Percentiles rank a stretch among this genome's conserved stretches.
phyloP scores from a whole-genome alignment of 2,329 filamentous ascomycete species.

The Venturia carpophila region DNA sequence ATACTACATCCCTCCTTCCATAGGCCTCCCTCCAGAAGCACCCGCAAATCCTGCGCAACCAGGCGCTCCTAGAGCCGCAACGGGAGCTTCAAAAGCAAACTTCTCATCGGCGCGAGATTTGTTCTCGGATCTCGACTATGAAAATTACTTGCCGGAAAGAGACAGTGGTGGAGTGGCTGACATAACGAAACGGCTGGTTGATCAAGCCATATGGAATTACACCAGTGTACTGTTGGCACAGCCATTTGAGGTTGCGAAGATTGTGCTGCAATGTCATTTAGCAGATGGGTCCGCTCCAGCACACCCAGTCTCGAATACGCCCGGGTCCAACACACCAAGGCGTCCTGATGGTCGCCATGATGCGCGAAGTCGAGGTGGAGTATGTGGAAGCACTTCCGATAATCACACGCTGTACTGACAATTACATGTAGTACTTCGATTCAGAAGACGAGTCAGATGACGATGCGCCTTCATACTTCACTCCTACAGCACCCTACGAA shows the following conservation, averaged over 20 bases:
- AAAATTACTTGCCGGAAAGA: constrained; percentile 74
- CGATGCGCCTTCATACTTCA: constrained; percentile 67
- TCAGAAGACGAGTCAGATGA: constrained; percentile 57
- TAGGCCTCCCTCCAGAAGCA: constrained; percentile 43
- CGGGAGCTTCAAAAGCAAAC: constrained; percentile 12
- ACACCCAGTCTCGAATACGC: constrained; percentile 21
- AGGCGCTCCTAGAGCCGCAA: constrained; percentile 28
- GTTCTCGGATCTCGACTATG: constrained; percentile 85
- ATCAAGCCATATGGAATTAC: constrained; percentile 88
- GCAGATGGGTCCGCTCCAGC: constrained; percentile 28
- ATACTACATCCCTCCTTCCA: constrained; percentile 64
- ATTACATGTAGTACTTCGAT: constrained; percentile 8
- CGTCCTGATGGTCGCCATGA: neutral
- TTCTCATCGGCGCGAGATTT: constrained; percentile 66
- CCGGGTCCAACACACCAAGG: constrained; percentile 20
- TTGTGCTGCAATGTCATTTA: constrained; percentile 70
- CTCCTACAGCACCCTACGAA: constrained; percentile 52
- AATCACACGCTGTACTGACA: neutral
- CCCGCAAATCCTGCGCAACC: constrained; percentile 17
- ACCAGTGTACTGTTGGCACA: constrained; percentile 81
- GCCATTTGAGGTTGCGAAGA: constrained; percentile 96
- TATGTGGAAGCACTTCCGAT: neutral
- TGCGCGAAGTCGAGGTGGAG: neutral
- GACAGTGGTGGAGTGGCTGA: constrained; percentile 47
- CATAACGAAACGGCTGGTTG: constrained; percentile 66